A percentile compares a stretch with the other conserved stretches of the same genome.
phyloP scores from a whole-genome alignment of 73 alveolate genomes.

The Tetrahymena malaccensis region DNA sequence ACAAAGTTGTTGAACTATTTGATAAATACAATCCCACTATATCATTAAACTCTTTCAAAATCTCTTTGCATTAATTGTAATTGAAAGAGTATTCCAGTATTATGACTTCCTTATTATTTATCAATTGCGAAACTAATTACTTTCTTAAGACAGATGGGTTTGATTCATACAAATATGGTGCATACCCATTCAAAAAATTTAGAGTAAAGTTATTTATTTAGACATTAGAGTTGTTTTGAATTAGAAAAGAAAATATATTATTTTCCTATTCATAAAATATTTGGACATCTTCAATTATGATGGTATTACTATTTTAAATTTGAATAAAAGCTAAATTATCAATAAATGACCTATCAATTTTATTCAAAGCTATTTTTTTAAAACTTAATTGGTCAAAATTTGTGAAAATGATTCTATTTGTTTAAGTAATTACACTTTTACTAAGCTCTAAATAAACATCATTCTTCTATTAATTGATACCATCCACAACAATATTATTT shows the following conservation, averaged over 20 bases:
- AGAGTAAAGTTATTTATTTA: neutral
- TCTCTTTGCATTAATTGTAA: neutral
- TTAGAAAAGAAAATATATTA: neutral
- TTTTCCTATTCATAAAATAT: neutral
- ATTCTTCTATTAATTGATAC: neutral
- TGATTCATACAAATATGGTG: neutral
- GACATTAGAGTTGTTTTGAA: neutral
- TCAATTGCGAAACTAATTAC: too few species aligned
- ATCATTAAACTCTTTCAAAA: neutral
- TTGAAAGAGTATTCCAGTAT: neutral
- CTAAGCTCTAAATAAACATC: neutral
- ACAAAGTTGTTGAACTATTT: neutral
- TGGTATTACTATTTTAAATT: too few species aligned
- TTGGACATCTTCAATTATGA: neutral
- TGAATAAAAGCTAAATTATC: neutral
- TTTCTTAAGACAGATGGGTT: neutral
- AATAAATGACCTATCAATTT: neutral
- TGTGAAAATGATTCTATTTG: neutral
- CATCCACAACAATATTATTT: neutral
- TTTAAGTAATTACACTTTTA: too few species aligned
- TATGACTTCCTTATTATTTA: too few species aligned
- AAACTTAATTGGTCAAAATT: neutral
- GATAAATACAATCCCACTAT: neutral
- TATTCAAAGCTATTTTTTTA: neutral
- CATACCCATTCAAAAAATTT: neutral